Percentiles rank a stretch among this genome's conserved stretches.
phyloP scores from a whole-genome alignment of 140 eudicot species.

The Oenanthe javanica region DNA sequence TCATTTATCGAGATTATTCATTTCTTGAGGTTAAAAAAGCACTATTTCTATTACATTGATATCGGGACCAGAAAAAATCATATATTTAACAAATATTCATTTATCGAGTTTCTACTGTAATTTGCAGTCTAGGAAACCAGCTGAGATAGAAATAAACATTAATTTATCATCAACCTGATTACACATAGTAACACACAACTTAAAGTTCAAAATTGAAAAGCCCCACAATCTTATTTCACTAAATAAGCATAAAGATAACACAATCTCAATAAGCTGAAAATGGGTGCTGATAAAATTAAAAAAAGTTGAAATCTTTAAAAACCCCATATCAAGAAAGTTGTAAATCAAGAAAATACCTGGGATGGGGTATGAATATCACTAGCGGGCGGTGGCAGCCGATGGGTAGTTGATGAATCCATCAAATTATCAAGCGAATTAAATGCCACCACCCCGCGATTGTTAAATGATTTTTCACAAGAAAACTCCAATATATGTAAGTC shows the following conservation, averaged over 20 bases:
- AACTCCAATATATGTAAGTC: background rate
- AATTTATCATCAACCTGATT: background rate
- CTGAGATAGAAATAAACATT: background rate
- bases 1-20: no score
- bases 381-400: background rate
- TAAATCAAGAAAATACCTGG: slow-evolving; percentile 1
- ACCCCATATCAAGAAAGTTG: background rate
- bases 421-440: background rate
- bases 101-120: background rate
- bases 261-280: no score
- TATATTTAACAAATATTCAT: no score
- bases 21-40: no score
- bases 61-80: no score
- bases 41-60: no score
- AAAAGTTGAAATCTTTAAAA: background rate
- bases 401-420: slow-evolving; percentile 2
- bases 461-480: background rate
- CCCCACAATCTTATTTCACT: background rate
- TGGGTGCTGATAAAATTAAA: background rate
- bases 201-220: background rate
- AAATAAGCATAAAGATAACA: background rate
- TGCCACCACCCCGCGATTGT: background rate
- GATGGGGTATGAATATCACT: background rate
- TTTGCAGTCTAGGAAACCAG: background rate
- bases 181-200: background rate